A percentile compares a stretch with the other conserved stretches of the same genome.
Conservation (phyloP, 805 yeast genomes). For the Saccharomycopsis schoenii region DNA sequence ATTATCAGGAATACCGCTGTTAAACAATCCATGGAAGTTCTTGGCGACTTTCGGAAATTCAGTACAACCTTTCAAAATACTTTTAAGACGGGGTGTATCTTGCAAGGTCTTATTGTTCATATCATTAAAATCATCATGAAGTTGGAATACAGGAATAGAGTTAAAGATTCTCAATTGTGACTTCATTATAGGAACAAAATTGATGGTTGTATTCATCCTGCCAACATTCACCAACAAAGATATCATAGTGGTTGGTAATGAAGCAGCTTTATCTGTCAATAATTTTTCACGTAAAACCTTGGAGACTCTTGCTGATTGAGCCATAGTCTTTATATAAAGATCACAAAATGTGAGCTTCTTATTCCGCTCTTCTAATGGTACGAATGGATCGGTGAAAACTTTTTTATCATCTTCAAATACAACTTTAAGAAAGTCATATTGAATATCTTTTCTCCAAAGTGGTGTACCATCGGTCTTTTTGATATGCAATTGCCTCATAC, state of each 20-base stretch:
- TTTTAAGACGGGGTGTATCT: conserved; percentile 89
- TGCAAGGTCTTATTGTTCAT: conserved; percentile 64
- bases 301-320: conserved; percentile 76
- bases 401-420: conserved; percentile 53
- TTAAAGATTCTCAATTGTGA: conserved; percentile 89
- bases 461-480: conserved; percentile 92
- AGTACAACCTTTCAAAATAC: conserved; percentile 79
- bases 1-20: conserved; percentile 22
- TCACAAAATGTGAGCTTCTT: conserved; percentile 69
- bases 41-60: conserved; percentile 51
- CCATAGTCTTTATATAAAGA: conserved; percentile 69
- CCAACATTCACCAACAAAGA: conserved; percentile 87
- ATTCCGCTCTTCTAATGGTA: conserved; percentile 21
- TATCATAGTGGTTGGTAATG: conserved; percentile 66
- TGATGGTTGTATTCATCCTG: conserved; percentile 88
- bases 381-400: conserved; percentile 59
- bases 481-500: conserved; percentile 43
- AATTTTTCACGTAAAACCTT: conserved; percentile 73
- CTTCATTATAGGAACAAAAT: conserved; percentile 91
- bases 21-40: conserved; percentile 37
- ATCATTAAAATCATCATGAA: conserved; percentile 37
- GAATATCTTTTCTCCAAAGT: conserved; percentile 80
- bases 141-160: conserved; percentile 81
- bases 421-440: conserved; percentile 60
- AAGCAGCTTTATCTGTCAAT: conserved; percentile 48